Conservation (phyloP, 2,329 filamentous ascomycete species). For the Zymoseptoria passerinii region DNA sequence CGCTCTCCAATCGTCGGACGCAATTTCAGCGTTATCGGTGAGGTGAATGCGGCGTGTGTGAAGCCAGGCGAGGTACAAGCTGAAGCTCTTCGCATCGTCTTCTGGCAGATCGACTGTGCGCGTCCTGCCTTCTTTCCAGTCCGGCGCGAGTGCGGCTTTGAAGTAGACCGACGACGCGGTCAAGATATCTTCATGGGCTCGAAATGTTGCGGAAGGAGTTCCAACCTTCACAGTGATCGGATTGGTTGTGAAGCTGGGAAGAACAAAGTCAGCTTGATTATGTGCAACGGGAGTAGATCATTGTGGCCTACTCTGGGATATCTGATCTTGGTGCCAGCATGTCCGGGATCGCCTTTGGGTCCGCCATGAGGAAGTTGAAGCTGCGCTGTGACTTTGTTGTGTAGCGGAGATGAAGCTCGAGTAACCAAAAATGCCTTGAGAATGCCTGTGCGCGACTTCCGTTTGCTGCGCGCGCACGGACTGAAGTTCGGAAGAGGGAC, state of each 20-base stretch:
- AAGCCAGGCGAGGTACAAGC: constrained; percentile 18
- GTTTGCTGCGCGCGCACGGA: no score
- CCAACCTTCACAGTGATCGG: constrained; percentile 8
- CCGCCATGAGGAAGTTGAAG: no score
- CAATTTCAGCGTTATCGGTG: background rate
- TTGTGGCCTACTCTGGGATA: no score
- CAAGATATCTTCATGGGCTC: constrained; percentile 1
- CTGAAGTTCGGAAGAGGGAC: no score
- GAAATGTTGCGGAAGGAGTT: background rate
- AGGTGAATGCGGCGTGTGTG: constrained; percentile 1
- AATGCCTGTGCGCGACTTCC: no score
- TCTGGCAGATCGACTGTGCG: constrained; percentile 9
- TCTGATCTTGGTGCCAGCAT: no score
- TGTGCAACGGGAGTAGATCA: no score
- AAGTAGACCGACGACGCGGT: constrained; percentile 5
- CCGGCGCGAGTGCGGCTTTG: constrained; percentile 7
- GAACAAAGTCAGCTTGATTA: no score
- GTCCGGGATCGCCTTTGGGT: no score
- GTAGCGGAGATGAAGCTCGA: no score
- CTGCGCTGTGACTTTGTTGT: no score
- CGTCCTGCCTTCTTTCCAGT: constrained; percentile 6
- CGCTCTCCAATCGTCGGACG: background rate
- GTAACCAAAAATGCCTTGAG: no score
- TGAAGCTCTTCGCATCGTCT: constrained; percentile 6
- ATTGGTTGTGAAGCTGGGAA: constrained; percentile 1